phyloP scores from a whole-genome alignment of 495 filamentous ascomycete genomes.

The Aspergillus nanangensis region DNA sequence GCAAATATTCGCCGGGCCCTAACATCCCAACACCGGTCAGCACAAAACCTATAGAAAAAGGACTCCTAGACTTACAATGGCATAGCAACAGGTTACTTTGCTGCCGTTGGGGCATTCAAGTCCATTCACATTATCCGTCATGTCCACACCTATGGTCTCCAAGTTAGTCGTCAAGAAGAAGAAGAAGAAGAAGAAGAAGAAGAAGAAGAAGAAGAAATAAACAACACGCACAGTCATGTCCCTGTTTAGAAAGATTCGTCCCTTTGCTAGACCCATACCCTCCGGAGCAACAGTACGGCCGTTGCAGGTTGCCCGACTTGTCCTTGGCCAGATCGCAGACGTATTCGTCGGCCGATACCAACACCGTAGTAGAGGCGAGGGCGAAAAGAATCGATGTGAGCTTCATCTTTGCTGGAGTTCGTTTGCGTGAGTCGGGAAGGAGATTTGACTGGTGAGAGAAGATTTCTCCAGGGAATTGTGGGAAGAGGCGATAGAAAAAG shows the following conservation, averaged over 20 bases:
- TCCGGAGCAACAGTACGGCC: slow-evolving; percentile 35
- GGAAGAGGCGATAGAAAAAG: no score
- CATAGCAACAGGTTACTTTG: slow-evolving; percentile 14
- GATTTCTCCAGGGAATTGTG: no score
- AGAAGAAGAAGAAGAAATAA: no score
- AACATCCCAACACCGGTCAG: not conserved
- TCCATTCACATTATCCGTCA: slow-evolving; percentile 1
- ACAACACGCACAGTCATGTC: not conserved
- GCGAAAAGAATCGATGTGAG: slow-evolving; percentile 21
- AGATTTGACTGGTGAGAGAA: no score
- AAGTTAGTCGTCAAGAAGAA: no score
- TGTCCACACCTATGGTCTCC: slow-evolving; percentile 7
- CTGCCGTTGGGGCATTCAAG: slow-evolving; percentile 11
- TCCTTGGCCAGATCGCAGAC: slow-evolving; percentile 31
- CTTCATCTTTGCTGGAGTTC: slow-evolving; percentile 26
- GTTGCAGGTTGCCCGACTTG: slow-evolving; percentile 29
- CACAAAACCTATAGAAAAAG: not conserved
- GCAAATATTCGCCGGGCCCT: no score
- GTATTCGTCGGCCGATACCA: slow-evolving; percentile 23
- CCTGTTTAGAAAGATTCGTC: slow-evolving; percentile 15
- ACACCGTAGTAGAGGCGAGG: slow-evolving; percentile 16
- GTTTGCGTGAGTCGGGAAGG: no score
- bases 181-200: no score
- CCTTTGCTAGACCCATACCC: no score
- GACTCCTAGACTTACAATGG: slow-evolving; percentile 8